Conservation (phyloP, 2,329 filamentous ascomycete species). For the Exophiala sp. region DNA sequence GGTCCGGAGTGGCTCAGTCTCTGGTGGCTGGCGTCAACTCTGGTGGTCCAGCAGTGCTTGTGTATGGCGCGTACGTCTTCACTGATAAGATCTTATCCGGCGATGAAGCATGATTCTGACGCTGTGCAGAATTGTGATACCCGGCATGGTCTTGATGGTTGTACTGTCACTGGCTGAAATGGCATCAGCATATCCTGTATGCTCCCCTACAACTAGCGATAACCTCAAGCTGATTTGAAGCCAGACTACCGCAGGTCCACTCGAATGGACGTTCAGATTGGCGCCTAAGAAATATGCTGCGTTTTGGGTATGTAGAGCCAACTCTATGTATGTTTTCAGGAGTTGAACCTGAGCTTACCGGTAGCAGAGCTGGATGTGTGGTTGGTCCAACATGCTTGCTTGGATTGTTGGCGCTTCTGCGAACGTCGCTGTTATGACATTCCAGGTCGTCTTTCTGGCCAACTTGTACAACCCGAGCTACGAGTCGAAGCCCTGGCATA, state of each 20-base stretch:
- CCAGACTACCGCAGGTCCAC: background rate
- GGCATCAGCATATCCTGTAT: background rate
- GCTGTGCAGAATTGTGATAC: background rate
- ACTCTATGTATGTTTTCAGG: too few species aligned
- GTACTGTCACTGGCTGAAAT: background rate
- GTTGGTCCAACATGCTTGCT: conserved; percentile 1
- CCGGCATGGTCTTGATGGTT: background rate
- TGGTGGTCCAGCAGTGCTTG: background rate
- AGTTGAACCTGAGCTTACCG: background rate
- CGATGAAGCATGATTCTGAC: too few species aligned
- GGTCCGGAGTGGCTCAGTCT: background rate
- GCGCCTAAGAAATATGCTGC: background rate
- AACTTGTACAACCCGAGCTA: background rate
- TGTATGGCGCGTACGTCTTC: background rate
- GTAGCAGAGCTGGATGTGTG: background rate
- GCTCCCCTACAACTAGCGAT: background rate
- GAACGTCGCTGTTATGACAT: background rate
- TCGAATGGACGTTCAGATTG: background rate
- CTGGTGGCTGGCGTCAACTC: background rate
- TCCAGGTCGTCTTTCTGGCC: background rate
- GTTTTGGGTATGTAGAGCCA: background rate
- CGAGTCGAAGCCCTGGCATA: background rate
- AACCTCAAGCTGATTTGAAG: background rate
- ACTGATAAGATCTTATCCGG: too few species aligned
- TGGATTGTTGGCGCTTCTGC: background rate